Evolutionary conservation across 345 rosid species (phyloP).

Genomic region (Populus davidiana): DNA sequence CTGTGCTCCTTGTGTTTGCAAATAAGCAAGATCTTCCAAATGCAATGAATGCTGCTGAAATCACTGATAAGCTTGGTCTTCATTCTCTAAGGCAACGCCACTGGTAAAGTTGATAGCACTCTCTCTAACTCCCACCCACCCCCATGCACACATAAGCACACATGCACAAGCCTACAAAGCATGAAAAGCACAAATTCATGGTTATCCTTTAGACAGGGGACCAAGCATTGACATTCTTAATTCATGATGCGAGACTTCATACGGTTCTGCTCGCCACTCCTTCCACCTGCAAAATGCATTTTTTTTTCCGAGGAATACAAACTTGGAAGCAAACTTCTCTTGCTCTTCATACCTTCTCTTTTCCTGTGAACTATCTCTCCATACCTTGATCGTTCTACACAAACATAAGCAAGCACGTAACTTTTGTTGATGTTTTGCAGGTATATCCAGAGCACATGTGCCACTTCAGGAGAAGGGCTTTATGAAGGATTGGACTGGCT

Average conservation of each 20-base stretch:
- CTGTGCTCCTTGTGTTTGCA: not conserved
- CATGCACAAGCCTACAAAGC: not conserved
- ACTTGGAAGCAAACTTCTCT: not conserved
- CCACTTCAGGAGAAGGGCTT: constrained; percentile 2
- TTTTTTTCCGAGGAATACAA: not conserved
- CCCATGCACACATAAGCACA: too few relatives aligned
- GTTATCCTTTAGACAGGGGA: too few relatives aligned
- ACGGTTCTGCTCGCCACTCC: not conserved
- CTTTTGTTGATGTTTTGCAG: not conserved
- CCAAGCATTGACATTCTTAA: too few relatives aligned
- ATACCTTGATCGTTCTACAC: not conserved
- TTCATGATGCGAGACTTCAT: not conserved
- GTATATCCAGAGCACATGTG: constrained; percentile 1
- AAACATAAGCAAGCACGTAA: not conserved
- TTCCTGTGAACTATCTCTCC: not conserved
- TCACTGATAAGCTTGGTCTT: not conserved
- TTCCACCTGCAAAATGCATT: not conserved
- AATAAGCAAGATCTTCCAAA: not conserved
- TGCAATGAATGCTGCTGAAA: not conserved
- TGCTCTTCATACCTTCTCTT: not conserved
- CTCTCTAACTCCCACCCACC: not conserved
- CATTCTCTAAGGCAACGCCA: not conserved
- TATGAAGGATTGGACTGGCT: not conserved
- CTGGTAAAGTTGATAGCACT: not conserved
- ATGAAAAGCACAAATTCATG: not conserved